Conservation (phyloP, 2,329 filamentous ascomycete species). For the Fusarium siculi region DNA sequence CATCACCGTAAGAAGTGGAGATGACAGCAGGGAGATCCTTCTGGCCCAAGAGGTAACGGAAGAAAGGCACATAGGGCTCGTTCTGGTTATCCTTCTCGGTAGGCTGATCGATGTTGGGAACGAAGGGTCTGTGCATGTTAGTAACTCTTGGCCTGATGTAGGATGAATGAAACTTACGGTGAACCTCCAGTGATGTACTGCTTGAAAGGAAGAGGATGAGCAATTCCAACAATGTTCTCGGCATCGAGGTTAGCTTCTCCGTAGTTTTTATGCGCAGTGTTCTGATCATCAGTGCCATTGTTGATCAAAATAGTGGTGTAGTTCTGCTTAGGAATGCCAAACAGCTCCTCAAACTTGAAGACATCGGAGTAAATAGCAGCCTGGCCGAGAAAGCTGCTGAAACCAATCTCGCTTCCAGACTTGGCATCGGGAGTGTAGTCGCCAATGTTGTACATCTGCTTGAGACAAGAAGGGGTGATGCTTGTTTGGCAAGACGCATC, state of each 20-base stretch:
- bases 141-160: rapidly evolving
- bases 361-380: slow-evolving; percentile 25
- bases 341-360: slow-evolving; percentile 25
- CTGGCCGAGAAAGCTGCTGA: slow-evolving; percentile 26
- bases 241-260: slow-evolving; percentile 25
- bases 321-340: slow-evolving; percentile 23
- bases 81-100: slow-evolving; percentile 25
- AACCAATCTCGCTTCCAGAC: slow-evolving; percentile 26
- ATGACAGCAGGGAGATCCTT: slow-evolving; percentile 14
- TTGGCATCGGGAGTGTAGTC: slow-evolving; percentile 20
- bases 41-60: slow-evolving; percentile 15
- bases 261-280: slow-evolving; percentile 1
- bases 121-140: not conserved
- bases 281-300: slow-evolving; percentile 24
- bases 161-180: not conserved
- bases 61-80: slow-evolving; percentile 18
- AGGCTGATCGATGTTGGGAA: slow-evolving; percentile 25
- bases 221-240: slow-evolving; percentile 30
- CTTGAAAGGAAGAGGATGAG: slow-evolving; percentile 26
- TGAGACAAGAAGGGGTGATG: slow-evolving; percentile 26
- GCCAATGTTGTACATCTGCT: slow-evolving; percentile 30
- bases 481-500: slow-evolving; percentile 32
- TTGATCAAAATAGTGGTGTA: slow-evolving; percentile 22
- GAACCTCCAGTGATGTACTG: slow-evolving; percentile 31
- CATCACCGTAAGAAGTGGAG: slow-evolving; percentile 21